Conservation (phyloP, 2,329 filamentous ascomycete genomes). For the Epichloe gansuensis region DNA sequence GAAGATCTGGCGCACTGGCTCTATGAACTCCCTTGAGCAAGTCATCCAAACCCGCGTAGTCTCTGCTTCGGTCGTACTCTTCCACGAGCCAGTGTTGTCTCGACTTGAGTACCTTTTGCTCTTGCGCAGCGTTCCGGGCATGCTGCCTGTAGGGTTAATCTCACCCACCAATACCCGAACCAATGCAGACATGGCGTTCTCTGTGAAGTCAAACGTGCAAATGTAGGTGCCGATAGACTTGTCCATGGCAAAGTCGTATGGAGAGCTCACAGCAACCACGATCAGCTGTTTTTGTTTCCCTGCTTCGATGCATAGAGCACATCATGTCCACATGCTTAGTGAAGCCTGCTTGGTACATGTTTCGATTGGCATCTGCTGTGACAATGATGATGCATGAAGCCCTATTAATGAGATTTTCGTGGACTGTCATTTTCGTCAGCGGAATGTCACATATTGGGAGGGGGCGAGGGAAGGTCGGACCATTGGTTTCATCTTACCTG, state of each 20-base stretch:
- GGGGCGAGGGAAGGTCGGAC: not conserved
- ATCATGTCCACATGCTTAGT: conserved; percentile 96
- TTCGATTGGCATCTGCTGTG: conserved; percentile 87
- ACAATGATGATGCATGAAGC: conserved; percentile 82
- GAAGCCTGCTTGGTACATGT: conserved; percentile 87
- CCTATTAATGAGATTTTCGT: conserved; percentile 83
- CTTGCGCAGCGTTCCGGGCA: conserved; percentile 68
- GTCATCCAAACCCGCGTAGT: conserved; percentile 60
- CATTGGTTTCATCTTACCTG: conserved; percentile 31
- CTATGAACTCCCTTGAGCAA: conserved; percentile 61
- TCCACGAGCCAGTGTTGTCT: conserved; percentile 93
- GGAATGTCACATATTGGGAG: not conserved
- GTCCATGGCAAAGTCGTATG: conserved; percentile 94
- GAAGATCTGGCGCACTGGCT: conserved; percentile 51
- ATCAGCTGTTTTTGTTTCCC: conserved; percentile 74
- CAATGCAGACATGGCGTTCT: conserved; percentile 75
- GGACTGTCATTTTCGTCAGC: conserved; percentile 36
- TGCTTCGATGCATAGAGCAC: conserved; percentile 68
- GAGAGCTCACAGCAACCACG: conserved; percentile 86
- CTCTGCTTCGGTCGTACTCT: conserved; percentile 68
- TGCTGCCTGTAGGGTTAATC: conserved; percentile 42
- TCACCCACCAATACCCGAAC: conserved; percentile 79
- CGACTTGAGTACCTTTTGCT: conserved; percentile 83
- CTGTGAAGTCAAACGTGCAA: conserved; percentile 93
- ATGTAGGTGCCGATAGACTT: conserved; percentile 82